Percentiles rank a stretch among this genome's conserved stretches.
Evolutionary conservation across 352 stramenopile species (phyloP).

Genomic region (Phytophthora nicotianae): DNA sequence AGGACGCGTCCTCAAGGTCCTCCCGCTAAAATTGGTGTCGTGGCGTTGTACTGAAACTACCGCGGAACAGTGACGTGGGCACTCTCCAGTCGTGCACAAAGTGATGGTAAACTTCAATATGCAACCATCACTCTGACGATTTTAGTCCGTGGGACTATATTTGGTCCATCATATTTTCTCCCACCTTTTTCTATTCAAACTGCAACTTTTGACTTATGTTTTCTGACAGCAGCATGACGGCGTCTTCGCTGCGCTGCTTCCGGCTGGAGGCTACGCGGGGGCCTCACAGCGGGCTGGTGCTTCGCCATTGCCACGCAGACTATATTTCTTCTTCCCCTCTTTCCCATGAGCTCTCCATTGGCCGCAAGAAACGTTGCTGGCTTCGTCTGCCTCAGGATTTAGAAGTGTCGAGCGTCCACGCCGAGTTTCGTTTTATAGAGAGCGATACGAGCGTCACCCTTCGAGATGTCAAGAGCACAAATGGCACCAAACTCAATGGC

Average conservation of each 20-base stretch:
- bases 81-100: slow-evolving; percentile 7
- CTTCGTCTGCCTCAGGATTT: slow-evolving; percentile 56
- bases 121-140: not conserved
- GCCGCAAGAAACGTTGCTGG: slow-evolving; percentile 54
- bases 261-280: slow-evolving; percentile 31
- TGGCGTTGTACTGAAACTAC: slow-evolving; percentile 19
- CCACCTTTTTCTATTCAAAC: slow-evolving; percentile 16
- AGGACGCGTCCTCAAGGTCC: slow-evolving; percentile 24
- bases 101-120: slow-evolving; percentile 28
- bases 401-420: slow-evolving; percentile 64
- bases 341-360: slow-evolving; percentile 35
- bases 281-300: slow-evolving; percentile 20
- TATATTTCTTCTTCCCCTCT: not conserved
- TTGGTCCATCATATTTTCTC: slow-evolving; percentile 11
- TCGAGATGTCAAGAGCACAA: slow-evolving; percentile 59
- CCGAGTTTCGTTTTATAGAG: slow-evolving; percentile 40
- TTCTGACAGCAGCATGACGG: slow-evolving; percentile 10
- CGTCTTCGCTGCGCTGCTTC: slow-evolving; percentile 41
- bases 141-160: slow-evolving; percentile 9
- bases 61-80: slow-evolving; percentile 14
- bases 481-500: slow-evolving; percentile 64
- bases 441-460: slow-evolving; percentile 8
- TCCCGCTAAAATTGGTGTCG: slow-evolving; percentile 12
- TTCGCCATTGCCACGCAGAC: slow-evolving; percentile 16
- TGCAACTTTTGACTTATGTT: slow-evolving; percentile 22